phyloP scores from a whole-genome alignment of 2,329 filamentous ascomycete species.

The Aspergillus viridinutans region DNA sequence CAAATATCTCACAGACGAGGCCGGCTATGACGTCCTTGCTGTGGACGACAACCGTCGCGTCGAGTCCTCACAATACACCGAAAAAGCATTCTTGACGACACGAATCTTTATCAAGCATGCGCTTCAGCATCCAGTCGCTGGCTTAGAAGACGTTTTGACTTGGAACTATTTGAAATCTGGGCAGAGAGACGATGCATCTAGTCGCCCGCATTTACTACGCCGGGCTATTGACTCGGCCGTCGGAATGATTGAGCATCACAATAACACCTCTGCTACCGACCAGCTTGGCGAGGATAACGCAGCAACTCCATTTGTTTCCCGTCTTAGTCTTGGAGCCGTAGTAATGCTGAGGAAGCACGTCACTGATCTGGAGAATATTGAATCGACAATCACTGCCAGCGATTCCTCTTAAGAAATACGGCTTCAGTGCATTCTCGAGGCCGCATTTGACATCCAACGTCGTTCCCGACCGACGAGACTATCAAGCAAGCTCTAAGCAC shows the following conservation, averaged over 20 bases:
- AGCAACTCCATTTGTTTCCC: slow-evolving; percentile 27
- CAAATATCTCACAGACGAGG: slow-evolving; percentile 46
- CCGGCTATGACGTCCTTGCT: slow-evolving; percentile 54
- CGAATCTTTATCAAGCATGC: slow-evolving; percentile 50
- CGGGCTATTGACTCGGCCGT: slow-evolving; percentile 23
- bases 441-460: background rate
- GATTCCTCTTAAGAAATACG: background rate
- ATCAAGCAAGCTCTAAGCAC: background rate
- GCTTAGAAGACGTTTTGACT: slow-evolving; percentile 49
- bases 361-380: slow-evolving; percentile 22
- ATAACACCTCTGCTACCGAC: slow-evolving; percentile 15
- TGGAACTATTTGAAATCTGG: slow-evolving; percentile 47
- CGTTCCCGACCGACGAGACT: background rate
- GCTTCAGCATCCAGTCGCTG: slow-evolving; percentile 39
- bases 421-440: background rate
- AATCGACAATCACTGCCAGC: background rate
- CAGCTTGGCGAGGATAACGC: slow-evolving; percentile 8
- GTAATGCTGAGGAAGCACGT: slow-evolving; percentile 30
- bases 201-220: slow-evolving; percentile 19
- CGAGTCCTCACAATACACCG: slow-evolving; percentile 49
- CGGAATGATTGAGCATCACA: slow-evolving; percentile 26
- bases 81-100: slow-evolving; percentile 52
- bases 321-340: slow-evolving; percentile 30
- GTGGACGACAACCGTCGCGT: slow-evolving; percentile 44
- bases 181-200: background rate